These are phyloP conservation scores for Eragrostis nindensis DNA, from an alignment of 176 grass and related monocot species.

Conservation along the genomic window DNA sequence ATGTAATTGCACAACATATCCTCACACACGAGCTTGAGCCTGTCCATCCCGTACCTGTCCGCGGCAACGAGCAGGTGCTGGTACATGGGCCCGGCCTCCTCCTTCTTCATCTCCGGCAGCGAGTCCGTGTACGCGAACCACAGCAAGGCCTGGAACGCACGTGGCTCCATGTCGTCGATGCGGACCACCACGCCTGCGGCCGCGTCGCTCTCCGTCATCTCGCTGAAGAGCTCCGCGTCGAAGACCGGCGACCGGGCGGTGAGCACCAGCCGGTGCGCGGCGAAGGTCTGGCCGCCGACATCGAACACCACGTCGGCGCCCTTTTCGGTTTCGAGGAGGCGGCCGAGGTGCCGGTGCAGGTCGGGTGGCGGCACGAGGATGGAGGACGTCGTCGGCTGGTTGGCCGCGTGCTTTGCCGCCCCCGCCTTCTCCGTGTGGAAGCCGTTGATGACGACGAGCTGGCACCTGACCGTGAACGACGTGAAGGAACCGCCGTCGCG, in stretches of 20 bases:
- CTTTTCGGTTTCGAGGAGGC: conserved; percentile 31
- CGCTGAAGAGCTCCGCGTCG: conserved; percentile 40
- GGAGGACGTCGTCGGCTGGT: too few species aligned
- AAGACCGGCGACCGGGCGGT: conserved; percentile 53
- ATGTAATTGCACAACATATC: conserved; percentile 38
- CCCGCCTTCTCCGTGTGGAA: neutral
- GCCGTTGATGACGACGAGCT: neutral
- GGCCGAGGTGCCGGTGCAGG: conserved; percentile 38
- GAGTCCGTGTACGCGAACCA: conserved; percentile 8
- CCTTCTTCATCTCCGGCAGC: neutral
- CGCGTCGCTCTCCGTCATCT: conserved; percentile 48
- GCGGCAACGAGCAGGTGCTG: conserved; percentile 45
- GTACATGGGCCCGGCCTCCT: conserved; percentile 12
- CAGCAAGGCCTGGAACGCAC: conserved; percentile 30
- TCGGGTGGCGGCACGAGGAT: conserved; percentile 1
- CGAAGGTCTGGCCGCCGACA: conserved; percentile 33
- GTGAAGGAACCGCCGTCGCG: conserved; percentile 1
- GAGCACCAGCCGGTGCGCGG: conserved; percentile 38
- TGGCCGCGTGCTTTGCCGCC: too few species aligned
- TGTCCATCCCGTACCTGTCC: conserved; percentile 32
- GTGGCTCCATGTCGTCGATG: conserved; percentile 43
- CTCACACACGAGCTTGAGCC: conserved; percentile 52
- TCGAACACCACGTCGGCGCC: conserved; percentile 48
- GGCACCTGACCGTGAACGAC: neutral
- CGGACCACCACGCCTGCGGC: conserved; percentile 18